A percentile compares a stretch with the other conserved stretches of the same genome.
These are phyloP conservation scores for Amphibolis antarctica DNA, from an alignment of 106 monocot genomes.

Conservation along the genomic window DNA sequence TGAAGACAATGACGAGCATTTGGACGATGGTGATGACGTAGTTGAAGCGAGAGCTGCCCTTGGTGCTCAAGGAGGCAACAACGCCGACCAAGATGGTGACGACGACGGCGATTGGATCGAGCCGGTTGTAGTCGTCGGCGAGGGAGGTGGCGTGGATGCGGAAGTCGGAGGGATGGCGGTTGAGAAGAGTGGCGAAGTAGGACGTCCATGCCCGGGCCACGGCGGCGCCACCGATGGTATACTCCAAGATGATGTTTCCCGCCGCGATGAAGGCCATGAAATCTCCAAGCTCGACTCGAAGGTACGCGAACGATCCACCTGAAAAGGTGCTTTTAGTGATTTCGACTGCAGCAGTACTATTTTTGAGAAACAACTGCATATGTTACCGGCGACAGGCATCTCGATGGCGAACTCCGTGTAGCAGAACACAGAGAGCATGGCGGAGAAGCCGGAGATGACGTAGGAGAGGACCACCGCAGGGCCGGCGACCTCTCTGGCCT, in stretches of 20 bases:
- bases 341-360: no score
- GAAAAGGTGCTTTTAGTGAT: background rate
- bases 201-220: slow-evolving; percentile 34
- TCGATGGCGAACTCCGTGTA: slow-evolving; percentile 19
- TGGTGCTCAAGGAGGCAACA: no score
- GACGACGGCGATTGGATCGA: slow-evolving; percentile 33
- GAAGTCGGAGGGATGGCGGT: slow-evolving; percentile 60
- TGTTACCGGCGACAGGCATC: slow-evolving; percentile 7
- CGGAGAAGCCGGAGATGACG: slow-evolving; percentile 21
- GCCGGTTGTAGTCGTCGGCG: slow-evolving; percentile 51
- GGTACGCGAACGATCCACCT: slow-evolving; percentile 73
- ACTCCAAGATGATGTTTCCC: slow-evolving; percentile 81
- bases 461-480: slow-evolving; percentile 64
- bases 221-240: no score
- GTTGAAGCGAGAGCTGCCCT: no score
- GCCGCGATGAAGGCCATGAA: slow-evolving; percentile 84
- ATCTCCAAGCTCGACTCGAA: slow-evolving; percentile 81
- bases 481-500: slow-evolving; percentile 27
- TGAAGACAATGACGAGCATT: no score
- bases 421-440: slow-evolving; percentile 16
- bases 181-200: slow-evolving; percentile 35
- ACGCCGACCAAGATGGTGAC: slow-evolving; percentile 39
- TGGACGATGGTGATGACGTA: no score
- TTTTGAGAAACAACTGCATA: background rate
- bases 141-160: slow-evolving; percentile 53